phyloP scores from a whole-genome alignment of 768 basidiomycete species.

The Tulasnella sp. region DNA sequence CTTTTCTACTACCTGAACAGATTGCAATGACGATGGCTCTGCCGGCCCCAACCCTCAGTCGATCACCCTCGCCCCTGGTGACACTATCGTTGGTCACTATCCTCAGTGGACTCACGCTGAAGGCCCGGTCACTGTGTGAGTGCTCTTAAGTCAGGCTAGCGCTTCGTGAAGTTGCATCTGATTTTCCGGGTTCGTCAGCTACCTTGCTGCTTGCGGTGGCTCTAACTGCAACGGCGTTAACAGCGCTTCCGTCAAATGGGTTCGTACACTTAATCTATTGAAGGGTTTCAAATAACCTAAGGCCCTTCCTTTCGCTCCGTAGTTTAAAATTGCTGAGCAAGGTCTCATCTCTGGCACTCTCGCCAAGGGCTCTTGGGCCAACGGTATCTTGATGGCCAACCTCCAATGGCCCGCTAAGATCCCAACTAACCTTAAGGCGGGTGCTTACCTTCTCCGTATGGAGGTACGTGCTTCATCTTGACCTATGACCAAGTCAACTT shows the following conservation, averaged over 20 bases:
- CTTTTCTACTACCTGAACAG: not conserved
- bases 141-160: not conserved
- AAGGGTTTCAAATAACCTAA: not conserved
- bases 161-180: not conserved
- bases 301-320: not conserved
- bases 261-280: not conserved
- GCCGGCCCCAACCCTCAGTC: not conserved
- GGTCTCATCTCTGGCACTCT: constrained; percentile 15
- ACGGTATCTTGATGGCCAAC: constrained; percentile 8
- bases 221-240: not conserved
- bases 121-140: constrained; percentile 13
- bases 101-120: constrained; percentile 16
- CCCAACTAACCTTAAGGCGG: constrained; percentile 14
- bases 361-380: constrained; percentile 12
- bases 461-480: not conserved
- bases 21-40: constrained; percentile 13
- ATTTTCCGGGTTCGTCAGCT: not conserved
- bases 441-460: constrained; percentile 15
- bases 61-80: constrained; percentile 10
- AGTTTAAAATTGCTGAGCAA: constrained; percentile 11
- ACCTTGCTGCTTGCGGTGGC: constrained; percentile 1
- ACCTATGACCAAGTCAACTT: not conserved
- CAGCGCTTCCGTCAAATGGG: constrained; percentile 3
- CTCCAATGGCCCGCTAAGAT: constrained; percentile 15
- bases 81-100: constrained; percentile 8